These are phyloP conservation scores for Coniella vitis DNA, from an alignment of 2,329 filamentous ascomycete genomes.

Conservation along the genomic window DNA sequence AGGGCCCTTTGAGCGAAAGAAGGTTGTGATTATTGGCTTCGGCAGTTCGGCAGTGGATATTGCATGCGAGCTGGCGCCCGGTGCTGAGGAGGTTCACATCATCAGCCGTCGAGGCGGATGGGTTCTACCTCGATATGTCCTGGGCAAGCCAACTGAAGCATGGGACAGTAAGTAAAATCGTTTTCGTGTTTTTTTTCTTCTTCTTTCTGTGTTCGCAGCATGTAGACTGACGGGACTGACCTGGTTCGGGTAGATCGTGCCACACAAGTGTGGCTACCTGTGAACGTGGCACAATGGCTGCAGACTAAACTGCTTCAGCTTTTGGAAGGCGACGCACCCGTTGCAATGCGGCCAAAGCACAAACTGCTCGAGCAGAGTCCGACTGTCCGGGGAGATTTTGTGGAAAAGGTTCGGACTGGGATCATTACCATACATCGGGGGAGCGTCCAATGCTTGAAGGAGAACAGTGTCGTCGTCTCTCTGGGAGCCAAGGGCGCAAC, in stretches of 20 bases:
- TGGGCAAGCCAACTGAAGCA: slow-evolving; percentile 29
- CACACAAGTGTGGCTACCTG: slow-evolving; percentile 25
- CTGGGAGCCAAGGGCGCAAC: slow-evolving; percentile 11
- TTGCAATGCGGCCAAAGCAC: slow-evolving; percentile 27
- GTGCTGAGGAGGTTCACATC: slow-evolving; percentile 28
- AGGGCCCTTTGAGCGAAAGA: slow-evolving; percentile 28
- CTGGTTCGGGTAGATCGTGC: slow-evolving; percentile 19
- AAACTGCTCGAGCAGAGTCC: slow-evolving; percentile 28
- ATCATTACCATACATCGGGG: slow-evolving; percentile 27
- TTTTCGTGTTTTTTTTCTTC: neutral
- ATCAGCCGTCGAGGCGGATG: slow-evolving; percentile 31
- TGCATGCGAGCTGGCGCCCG: slow-evolving; percentile 28
- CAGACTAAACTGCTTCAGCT: slow-evolving; percentile 26
- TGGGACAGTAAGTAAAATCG: slow-evolving; percentile 26
- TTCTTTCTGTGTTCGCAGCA: too few relatives aligned
- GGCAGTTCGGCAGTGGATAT: slow-evolving; percentile 34
- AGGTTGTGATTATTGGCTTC: slow-evolving; percentile 30
- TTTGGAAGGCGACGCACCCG: slow-evolving; percentile 25
- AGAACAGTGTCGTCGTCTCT: slow-evolving; percentile 23
- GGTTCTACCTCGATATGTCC: slow-evolving; percentile 30
- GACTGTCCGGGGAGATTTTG: slow-evolving; percentile 27
- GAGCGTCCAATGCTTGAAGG: slow-evolving; percentile 24
- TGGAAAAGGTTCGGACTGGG: slow-evolving; percentile 27
- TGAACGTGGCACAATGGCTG: slow-evolving; percentile 22
- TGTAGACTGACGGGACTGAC: neutral